Percentiles rank a stretch among this genome's conserved stretches.
Evolutionary conservation across 306 rosid genomes (phyloP).

Genomic region (peach (Prunus persica)): DNA sequence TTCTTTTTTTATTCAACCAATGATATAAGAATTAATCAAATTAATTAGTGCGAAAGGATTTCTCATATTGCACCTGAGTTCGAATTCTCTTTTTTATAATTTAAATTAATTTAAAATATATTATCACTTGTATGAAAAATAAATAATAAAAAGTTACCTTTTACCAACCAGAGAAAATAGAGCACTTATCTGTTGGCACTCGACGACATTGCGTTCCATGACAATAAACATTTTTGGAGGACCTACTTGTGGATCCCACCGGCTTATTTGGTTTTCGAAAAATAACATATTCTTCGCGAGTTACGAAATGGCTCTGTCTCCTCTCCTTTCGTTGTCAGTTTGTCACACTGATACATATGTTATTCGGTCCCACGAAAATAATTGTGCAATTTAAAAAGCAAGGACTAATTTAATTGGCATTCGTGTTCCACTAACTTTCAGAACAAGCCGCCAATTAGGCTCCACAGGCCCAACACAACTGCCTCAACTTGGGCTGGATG

Average conservation of each 20-base stretch:
- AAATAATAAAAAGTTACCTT: too few relatives aligned
- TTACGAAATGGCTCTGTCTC: neutral
- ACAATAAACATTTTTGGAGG: too few relatives aligned
- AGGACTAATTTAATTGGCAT: neutral
- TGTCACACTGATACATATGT: neutral
- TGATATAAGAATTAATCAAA: fast-evolving
- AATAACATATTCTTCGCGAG: neutral
- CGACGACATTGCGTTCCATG: too few relatives aligned
- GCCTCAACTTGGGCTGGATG: neutral
- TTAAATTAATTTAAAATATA: too few relatives aligned
- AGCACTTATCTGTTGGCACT: too few relatives aligned
- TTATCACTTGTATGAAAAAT: too few relatives aligned
- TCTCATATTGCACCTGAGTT: fast-evolving
- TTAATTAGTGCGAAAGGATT: fast-evolving
- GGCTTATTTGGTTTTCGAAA: neutral
- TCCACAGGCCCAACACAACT: too few relatives aligned
- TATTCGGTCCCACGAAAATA: neutral
- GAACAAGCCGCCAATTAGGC: too few relatives aligned
- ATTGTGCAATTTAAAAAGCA: neutral
- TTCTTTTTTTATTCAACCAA: neutral
- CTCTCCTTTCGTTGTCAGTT: neutral
- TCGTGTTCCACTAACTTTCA: neutral
- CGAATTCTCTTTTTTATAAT: fast-evolving
- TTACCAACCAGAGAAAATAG: too few relatives aligned
- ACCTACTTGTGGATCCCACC: too few relatives aligned